phyloP scores from a whole-genome alignment of 352 stramenopile genomes.

The Globisporangium viniferum region DNA sequence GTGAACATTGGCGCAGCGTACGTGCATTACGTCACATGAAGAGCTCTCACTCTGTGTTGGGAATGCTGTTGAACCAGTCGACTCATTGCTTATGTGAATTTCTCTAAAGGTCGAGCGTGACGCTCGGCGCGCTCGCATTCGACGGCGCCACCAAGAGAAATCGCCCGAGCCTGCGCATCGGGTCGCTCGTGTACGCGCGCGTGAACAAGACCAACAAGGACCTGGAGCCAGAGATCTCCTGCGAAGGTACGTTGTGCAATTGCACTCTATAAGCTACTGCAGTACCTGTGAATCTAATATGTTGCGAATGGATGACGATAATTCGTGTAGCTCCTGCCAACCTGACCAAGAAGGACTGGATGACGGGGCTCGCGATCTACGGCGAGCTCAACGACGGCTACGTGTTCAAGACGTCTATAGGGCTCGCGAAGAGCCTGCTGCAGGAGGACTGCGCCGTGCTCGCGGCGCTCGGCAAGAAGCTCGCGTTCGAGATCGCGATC shows the following conservation, averaged over 20 bases:
- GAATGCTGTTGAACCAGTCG: neutral
- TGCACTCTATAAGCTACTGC: no score
- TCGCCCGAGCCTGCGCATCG: constrained; percentile 90
- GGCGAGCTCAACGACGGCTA: constrained; percentile 93
- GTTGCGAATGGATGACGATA: no score
- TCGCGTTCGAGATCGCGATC: constrained; percentile 95
- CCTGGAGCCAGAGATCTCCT: constrained; percentile 95
- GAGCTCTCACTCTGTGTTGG: neutral
- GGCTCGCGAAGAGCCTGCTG: constrained; percentile 68
- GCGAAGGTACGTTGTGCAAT: constrained; percentile 40
- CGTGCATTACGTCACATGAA: constrained; percentile 25
- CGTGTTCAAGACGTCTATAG: constrained; percentile 84
- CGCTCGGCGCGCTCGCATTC: constrained; percentile 87
- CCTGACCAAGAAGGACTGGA: constrained; percentile 96
- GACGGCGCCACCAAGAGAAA: constrained; percentile 98
- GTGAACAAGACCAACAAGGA: constrained; percentile 84
- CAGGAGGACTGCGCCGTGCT: constrained; percentile 82
- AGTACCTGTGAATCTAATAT: no score
- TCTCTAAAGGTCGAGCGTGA: constrained; percentile 56
- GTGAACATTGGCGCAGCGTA: constrained; percentile 93
- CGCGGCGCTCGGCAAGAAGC: constrained; percentile 62
- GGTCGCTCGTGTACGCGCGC: constrained; percentile 94
- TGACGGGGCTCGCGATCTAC: constrained; percentile 97
- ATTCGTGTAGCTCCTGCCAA: constrained; percentile 46
- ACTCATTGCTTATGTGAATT: neutral